Percentiles rank a stretch among this genome's conserved stretches.
Evolutionary conservation across 106 monocot species (phyloP).

Genomic region (Cymbidium sinense): DNA sequence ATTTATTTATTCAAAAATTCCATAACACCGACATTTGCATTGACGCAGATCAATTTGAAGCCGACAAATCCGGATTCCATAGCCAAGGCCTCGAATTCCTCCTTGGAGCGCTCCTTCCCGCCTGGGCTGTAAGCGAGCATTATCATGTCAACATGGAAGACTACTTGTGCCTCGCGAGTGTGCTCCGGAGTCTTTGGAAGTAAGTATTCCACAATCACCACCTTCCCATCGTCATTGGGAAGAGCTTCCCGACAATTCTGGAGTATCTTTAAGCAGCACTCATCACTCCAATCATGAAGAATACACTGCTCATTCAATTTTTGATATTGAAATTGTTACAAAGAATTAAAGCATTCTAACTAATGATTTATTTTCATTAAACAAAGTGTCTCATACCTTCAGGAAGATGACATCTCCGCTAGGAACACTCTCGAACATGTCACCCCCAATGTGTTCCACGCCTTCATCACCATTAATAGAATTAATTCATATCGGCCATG

Average conservation of each 20-base stretch:
- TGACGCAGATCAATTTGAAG: not conserved
- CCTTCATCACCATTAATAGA: conserved; percentile 11
- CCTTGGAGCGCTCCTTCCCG: conserved; percentile 10
- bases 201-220: conserved; percentile 9
- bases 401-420: conserved; percentile 51
- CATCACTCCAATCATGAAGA: conserved; percentile 20
- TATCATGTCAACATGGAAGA: conserved; percentile 4
- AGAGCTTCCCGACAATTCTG: conserved; percentile 12
- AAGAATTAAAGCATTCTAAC: too few relatives aligned
- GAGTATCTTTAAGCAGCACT: conserved; percentile 9
- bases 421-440: conserved; percentile 34
- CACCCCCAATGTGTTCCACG: conserved; percentile 45
- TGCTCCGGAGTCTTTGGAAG: conserved; percentile 4
- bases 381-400: too few relatives aligned
- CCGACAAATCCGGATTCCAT: not conserved
- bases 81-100: conserved; percentile 10
- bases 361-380: too few relatives aligned
- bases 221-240: conserved; percentile 9
- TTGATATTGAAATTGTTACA: too few relatives aligned
- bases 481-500: too few relatives aligned
- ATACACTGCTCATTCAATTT: not conserved
- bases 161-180: not conserved
- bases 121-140: conserved; percentile 6
- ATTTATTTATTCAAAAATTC: not conserved
- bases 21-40: not conserved